Evolutionary conservation across 2,329 filamentous ascomycete genomes (phyloP).

Genomic region (Hymenoscyphus repandus): DNA sequence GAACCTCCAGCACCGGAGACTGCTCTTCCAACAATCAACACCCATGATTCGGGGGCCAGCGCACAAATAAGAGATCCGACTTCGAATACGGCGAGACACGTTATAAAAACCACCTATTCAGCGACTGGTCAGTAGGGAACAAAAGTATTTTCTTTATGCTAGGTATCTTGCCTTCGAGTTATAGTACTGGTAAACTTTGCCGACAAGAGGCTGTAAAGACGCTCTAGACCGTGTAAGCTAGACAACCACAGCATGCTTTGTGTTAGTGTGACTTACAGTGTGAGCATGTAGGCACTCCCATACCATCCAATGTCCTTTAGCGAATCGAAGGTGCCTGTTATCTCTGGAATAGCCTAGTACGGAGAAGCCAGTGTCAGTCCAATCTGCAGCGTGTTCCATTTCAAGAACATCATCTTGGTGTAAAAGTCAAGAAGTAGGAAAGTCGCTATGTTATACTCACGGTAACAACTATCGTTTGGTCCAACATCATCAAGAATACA

Average conservation of each 20-base stretch:
- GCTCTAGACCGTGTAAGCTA: constrained; percentile 3
- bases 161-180: constrained; percentile 10
- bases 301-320: constrained; percentile 35
- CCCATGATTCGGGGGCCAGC: constrained; percentile 16
- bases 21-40: constrained; percentile 25
- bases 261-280: constrained; percentile 14
- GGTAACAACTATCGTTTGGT: constrained; percentile 38
- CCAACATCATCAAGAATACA: constrained; percentile 24
- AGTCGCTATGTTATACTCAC: background rate
- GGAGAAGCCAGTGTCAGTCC: no score
- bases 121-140: background rate
- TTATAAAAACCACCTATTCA: constrained; percentile 11
- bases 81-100: constrained; percentile 22
- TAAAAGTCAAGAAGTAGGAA: background rate
- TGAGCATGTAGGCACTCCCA: constrained; percentile 31
- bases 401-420: background rate
- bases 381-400: no score
- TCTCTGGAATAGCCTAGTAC: constrained; percentile 33
- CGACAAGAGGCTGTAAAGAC: constrained; percentile 14
- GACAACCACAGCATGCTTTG: background rate
- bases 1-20: constrained; percentile 27
- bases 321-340: constrained; percentile 33
- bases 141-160: background rate
- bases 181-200: constrained; percentile 16
- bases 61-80: constrained; percentile 20